Conservation (phyloP, 148 eudicot genomes). For the Talinum fruticosum region DNA sequence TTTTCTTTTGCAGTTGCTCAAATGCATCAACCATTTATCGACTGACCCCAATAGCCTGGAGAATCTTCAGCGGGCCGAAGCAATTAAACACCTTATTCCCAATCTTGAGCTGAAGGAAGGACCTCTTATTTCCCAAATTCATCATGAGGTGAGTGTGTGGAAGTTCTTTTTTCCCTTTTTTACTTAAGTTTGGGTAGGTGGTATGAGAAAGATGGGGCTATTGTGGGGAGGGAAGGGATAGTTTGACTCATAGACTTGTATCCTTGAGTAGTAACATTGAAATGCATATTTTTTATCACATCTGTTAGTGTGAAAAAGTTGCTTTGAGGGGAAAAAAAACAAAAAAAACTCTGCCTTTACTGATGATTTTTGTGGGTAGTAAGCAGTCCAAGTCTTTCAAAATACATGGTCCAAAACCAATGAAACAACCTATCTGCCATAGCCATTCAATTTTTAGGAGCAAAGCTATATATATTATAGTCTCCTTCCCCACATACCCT, state of each 20-base stretch:
- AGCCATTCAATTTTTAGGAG: not conserved
- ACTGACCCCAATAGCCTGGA: constrained; percentile 97
- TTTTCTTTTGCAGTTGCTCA: constrained; percentile 59
- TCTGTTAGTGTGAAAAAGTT: too few relatives aligned
- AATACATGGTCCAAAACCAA: not conserved
- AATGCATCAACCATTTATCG: constrained; percentile 84
- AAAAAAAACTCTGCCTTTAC: too few relatives aligned
- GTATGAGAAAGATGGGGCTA: too few relatives aligned
- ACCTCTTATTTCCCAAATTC: constrained; percentile 86
- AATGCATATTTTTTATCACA: too few relatives aligned
- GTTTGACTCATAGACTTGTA: too few relatives aligned
- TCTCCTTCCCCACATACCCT: not conserved
- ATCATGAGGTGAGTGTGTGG: constrained; percentile 98
- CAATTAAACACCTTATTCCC: constrained; percentile 88
- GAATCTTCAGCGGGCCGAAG: constrained; percentile 98
- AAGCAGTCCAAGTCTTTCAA: not conserved
- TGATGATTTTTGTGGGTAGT: not conserved
- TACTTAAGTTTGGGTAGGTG: too few relatives aligned
- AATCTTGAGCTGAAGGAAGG: constrained; percentile 98
- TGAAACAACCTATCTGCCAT: not conserved
- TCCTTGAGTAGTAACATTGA: too few relatives aligned
- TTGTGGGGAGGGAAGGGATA: too few relatives aligned
- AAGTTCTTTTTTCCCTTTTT: too few relatives aligned
- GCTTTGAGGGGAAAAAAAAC: too few relatives aligned
- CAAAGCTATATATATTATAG: too few relatives aligned